phyloP scores from a whole-genome alignment of 495 filamentous ascomycete species.

The Xylaria nigripes region DNA sequence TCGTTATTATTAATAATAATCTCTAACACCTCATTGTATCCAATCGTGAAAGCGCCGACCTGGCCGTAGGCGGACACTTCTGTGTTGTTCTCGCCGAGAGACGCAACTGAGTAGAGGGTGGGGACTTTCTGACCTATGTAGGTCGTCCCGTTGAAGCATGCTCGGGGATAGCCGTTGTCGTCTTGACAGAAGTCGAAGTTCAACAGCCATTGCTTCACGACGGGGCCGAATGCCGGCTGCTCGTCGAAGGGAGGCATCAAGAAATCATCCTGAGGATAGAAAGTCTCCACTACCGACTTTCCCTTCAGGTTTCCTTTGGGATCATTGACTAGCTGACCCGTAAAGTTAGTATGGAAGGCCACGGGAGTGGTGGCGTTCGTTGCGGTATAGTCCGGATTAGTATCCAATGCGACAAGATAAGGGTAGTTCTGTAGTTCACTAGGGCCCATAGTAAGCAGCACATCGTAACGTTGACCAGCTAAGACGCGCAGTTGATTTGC shows the following conservation, averaged over 20 bases:
- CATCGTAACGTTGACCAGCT: conserved; percentile 57
- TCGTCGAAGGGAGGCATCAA: conserved; percentile 51
- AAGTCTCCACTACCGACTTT: conserved; percentile 41
- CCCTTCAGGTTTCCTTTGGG: conserved; percentile 42
- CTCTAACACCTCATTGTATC: conserved; percentile 60
- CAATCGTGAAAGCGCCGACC: conserved; percentile 57
- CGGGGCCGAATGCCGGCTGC: conserved; percentile 35
- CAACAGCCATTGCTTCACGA: conserved; percentile 47
- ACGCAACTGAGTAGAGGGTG: conserved; percentile 65
- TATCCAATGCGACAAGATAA: conserved; percentile 43
- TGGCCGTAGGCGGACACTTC: conserved; percentile 67
- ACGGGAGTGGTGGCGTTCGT: conserved; percentile 22
- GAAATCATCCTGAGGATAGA: conserved; percentile 58
- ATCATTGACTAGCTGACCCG: conserved; percentile 59
- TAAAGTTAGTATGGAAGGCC: conserved; percentile 33
- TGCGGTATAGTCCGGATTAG: conserved; percentile 35
- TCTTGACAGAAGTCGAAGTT: conserved; percentile 54
- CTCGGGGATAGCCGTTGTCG: conserved; percentile 56
- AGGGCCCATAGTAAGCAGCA: conserved; percentile 38
- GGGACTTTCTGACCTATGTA: conserved; percentile 71
- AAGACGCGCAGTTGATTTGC: conserved; percentile 38
- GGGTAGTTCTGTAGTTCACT: conserved; percentile 47
- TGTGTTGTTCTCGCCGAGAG: conserved; percentile 51
- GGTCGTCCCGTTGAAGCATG: conserved; percentile 69
- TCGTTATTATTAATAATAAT: conserved; percentile 77